Percentiles rank a stretch among this genome's conserved stretches.
phyloP scores from a whole-genome alignment of 2,329 filamentous ascomycete species.

The Ceratocystis huliohia region DNA sequence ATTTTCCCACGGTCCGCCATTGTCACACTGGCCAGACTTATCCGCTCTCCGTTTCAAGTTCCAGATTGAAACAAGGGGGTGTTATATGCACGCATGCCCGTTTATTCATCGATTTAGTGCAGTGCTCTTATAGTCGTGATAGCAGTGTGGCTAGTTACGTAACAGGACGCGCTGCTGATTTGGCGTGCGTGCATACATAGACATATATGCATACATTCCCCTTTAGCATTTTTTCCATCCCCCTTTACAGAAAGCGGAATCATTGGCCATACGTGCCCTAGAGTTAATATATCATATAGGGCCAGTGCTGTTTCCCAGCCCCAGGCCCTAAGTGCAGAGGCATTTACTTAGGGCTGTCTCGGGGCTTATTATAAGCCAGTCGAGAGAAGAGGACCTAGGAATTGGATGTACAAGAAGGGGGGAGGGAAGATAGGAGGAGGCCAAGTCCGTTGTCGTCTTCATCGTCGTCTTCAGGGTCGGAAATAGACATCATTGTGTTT shows the following conservation, averaged over 20 bases:
- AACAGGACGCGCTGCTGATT: no score
- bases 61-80: neutral
- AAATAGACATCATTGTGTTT: neutral
- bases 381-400: neutral
- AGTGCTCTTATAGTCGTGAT: neutral
- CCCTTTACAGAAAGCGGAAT: neutral
- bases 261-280: neutral
- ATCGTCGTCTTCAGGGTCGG: neutral
- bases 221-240: neutral
- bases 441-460: no score
- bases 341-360: neutral
- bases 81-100: neutral
- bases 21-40: neutral
- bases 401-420: neutral
- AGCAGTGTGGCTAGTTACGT: neutral
- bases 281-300: neutral
- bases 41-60: neutral
- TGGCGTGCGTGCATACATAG: no score
- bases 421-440: neutral
- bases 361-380: neutral
- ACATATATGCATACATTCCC: no score
- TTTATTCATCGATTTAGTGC: neutral
- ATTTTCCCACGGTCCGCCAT: neutral
- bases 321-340: neutral
- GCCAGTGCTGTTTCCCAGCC: neutral